Conservation (phyloP, 2,329 filamentous ascomycete species). For the Ascochyta fabae region DNA sequence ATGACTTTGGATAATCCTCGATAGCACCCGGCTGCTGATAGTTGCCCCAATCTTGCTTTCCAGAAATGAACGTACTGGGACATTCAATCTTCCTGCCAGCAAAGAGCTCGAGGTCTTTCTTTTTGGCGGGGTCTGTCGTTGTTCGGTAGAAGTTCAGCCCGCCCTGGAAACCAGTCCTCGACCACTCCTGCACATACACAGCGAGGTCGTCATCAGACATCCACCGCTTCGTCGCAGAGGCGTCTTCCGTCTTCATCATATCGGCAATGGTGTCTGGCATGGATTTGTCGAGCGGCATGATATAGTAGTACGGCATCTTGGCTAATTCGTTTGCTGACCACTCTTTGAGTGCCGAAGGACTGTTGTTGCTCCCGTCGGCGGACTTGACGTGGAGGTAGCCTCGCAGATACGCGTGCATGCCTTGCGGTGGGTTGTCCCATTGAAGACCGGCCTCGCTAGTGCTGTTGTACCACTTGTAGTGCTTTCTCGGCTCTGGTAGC, state of each 20-base stretch:
- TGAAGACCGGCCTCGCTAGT: conserved; percentile 55
- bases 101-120: conserved; percentile 64
- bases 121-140: conserved; percentile 58
- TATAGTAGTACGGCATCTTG: conserved; percentile 71
- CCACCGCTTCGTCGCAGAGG: conserved; percentile 58
- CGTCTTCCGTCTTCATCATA: conserved; percentile 62
- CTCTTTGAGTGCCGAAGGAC: conserved; percentile 59
- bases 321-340: conserved; percentile 66
- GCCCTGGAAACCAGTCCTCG: conserved; percentile 68
- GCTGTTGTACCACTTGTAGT: conserved; percentile 73
- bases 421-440: conserved; percentile 58
- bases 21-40: conserved; percentile 71
- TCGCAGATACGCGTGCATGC: conserved; percentile 66
- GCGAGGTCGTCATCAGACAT: conserved; percentile 63
- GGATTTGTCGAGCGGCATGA: conserved; percentile 64
- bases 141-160: conserved; percentile 72
- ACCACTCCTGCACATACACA: conserved; percentile 67
- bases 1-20: conserved; percentile 62
- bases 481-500: conserved; percentile 65
- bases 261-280: conserved; percentile 66
- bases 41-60: conserved; percentile 70
- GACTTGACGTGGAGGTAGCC: conserved; percentile 74
- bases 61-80: conserved; percentile 67
- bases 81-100: conserved; percentile 67
- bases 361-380: conserved; percentile 64